Evolutionary conservation across 108 stramenopile species (phyloP).

Genomic region (Fragilaria radians): DNA sequence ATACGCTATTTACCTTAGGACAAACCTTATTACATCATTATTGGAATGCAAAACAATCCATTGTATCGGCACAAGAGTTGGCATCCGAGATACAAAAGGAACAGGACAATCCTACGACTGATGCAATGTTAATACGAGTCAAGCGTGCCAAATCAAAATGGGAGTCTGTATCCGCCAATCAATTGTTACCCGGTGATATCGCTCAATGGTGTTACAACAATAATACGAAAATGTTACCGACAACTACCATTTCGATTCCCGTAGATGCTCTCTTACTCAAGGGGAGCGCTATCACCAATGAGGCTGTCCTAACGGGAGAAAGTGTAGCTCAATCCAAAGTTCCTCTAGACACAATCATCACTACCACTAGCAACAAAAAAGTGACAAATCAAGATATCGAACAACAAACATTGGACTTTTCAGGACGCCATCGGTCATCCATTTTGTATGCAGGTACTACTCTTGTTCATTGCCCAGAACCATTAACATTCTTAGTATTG

Average conservation of each 20-base stretch:
- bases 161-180: slow-evolving; percentile 16
- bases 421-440: slow-evolving; percentile 37
- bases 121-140: slow-evolving; percentile 10
- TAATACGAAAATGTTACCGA: background rate
- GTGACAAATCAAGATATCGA: too few relatives aligned
- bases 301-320: slow-evolving; percentile 83
- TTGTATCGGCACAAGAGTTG: slow-evolving; percentile 28
- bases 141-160: slow-evolving; percentile 11
- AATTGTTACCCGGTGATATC: slow-evolving; percentile 57
- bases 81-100: slow-evolving; percentile 43
- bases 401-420: slow-evolving; percentile 32
- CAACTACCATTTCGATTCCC: slow-evolving; percentile 22
- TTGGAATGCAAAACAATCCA: slow-evolving; percentile 36
- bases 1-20: background rate
- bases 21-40: slow-evolving; percentile 34
- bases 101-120: slow-evolving; percentile 11
- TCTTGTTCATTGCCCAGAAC: slow-evolving; percentile 22
- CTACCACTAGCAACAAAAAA: slow-evolving; percentile 17
- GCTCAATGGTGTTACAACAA: slow-evolving; percentile 27
- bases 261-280: slow-evolving; percentile 56
- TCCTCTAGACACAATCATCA: slow-evolving; percentile 22
- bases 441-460: slow-evolving; percentile 68
- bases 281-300: slow-evolving; percentile 59
- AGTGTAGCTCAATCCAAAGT: slow-evolving; percentile 86
- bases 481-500: slow-evolving; percentile 26